A percentile compares a stretch with the other conserved stretches of the same genome.
phyloP scores from a whole-genome alignment of 2,329 filamentous ascomycete species.

The Aspergillaceae sp. region DNA sequence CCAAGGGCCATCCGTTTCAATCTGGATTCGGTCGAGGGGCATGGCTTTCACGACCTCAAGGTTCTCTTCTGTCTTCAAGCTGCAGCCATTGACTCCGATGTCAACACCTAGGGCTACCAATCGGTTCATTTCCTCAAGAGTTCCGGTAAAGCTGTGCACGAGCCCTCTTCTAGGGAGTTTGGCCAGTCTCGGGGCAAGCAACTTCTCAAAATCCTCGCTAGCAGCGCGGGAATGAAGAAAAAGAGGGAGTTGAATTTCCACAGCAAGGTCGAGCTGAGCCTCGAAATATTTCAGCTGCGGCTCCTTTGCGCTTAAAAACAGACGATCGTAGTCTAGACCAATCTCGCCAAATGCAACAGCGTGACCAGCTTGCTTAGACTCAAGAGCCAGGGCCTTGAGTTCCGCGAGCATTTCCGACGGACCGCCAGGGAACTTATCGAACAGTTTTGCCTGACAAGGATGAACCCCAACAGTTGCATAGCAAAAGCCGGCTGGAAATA shows the following conservation, averaged over 20 bases:
- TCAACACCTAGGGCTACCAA: conserved; percentile 74
- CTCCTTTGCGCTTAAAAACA: conserved; percentile 70
- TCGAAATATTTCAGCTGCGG: conserved; percentile 80
- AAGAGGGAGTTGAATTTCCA: conserved; percentile 68
- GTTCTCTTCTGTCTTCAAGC: conserved; percentile 89
- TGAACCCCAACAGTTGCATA: conserved; percentile 92
- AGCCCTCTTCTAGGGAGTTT: conserved; percentile 66
- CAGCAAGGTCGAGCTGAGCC: conserved; percentile 69
- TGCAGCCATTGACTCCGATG: conserved; percentile 94
- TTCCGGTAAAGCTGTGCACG: conserved; percentile 93
- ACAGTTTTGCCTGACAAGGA: conserved; percentile 75
- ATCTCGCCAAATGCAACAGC: conserved; percentile 86
- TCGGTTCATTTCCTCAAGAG: conserved; percentile 70
- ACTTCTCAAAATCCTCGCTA: conserved; percentile 68
- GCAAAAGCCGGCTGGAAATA: conserved; percentile 59
- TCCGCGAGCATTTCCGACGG: conserved; percentile 41
- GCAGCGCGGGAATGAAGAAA: conserved; percentile 90
- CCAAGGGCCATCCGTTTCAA: conserved; percentile 96
- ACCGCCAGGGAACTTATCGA: conserved; percentile 52
- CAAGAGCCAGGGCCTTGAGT: conserved; percentile 56
- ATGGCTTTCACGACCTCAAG: conserved; percentile 73
- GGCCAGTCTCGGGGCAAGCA: conserved; percentile 58
- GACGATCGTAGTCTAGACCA: conserved; percentile 88
- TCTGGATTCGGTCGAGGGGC: conserved; percentile 70
- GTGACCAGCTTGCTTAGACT: conserved; percentile 50